phyloP scores from a whole-genome alignment of 2,329 filamentous ascomycete species.

The Alternaria gansuensis region DNA sequence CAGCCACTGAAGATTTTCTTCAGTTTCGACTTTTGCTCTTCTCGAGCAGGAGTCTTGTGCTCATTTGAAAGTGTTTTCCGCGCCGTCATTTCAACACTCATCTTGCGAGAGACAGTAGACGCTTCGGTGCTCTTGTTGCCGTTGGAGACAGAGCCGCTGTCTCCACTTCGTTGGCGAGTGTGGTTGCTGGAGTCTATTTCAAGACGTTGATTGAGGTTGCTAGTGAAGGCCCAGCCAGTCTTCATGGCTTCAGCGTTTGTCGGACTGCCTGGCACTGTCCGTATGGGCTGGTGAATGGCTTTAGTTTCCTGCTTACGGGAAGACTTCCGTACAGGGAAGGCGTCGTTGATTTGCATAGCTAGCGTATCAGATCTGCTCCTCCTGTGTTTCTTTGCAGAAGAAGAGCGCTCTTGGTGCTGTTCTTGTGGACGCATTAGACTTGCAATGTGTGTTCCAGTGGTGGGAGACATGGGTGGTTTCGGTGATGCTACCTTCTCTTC shows the following conservation, averaged over 20 bases:
- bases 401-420: conserved; percentile 38
- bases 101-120: conserved; percentile 47
- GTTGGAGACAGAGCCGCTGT: conserved; percentile 24
- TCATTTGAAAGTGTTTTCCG: conserved; percentile 24
- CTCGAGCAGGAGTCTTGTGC: conserved; percentile 32
- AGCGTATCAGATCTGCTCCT: conserved; percentile 44
- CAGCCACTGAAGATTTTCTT: conserved; percentile 49
- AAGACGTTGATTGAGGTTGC: conserved; percentile 33
- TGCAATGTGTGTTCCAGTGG: conserved; percentile 44
- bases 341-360: conserved; percentile 35
- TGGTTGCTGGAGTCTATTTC: conserved; percentile 27
- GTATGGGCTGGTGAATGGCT: conserved; percentile 21
- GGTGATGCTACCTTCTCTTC: conserved; percentile 30
- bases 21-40: conserved; percentile 46
- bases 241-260: conserved; percentile 30
- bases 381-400: conserved; percentile 39
- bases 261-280: conserved; percentile 21
- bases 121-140: conserved; percentile 41
- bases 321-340: conserved; percentile 29
- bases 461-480: conserved; percentile 31
- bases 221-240: conserved; percentile 39
- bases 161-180: conserved; percentile 28
- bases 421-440: conserved; percentile 49
- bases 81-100: conserved; percentile 38
- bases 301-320: conserved; percentile 26